Evolutionary conservation across 2,329 filamentous ascomycete genomes (phyloP), one percentile per base, ranked within the genome.

Genomic region (Aschersonia sp.): DNA sequence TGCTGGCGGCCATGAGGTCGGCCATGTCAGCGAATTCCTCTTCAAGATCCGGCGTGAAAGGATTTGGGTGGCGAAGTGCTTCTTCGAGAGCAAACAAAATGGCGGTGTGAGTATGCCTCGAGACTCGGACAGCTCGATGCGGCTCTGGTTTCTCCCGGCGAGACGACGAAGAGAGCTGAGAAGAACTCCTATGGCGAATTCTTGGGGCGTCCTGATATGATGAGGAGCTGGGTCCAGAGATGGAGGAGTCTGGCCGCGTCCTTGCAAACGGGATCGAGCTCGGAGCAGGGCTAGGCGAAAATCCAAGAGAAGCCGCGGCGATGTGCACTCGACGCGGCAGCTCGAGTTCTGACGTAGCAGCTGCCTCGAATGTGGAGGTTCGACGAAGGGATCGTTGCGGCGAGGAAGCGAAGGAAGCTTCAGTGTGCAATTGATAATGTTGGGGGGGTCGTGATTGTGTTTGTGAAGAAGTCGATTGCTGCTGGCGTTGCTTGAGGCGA

Each of bases 1-100:
- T 76, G 59, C 78, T 76, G 60, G 78, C 73, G 50, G 63, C 63
- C 52, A 72, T 64, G 57, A 95, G 73, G 63, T 95, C 89, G 56
- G 89, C 85, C 89, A 98, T 97, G 58, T 79, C 78, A 56, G 89
- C 86, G 75, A 86, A 84, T 70, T 94, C 86, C 72, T 98, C 92
- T 51, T 82, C 75, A 56, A 82, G 69, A 65, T 95, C 88, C 30
- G 85, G 76, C 7, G 88, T 94, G 66, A 97, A 94, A 45, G 79
- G 71, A 55, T 87, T 77, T 2, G 90, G 88, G 44, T 83, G 78
- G 55, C 89, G 83, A 55, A 97, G 75, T 39, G 87, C 87, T 69
- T 94, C 87, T 70, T 97, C 89, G 49, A 97, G 78, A 39, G 88
- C 81, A 71, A 85, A 97, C 57, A 94, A 82, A 61, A 98, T 89